Base-by-base conservation (phyloP, 2,329 filamentous ascomycete species). In the Penicillium verrucosum region DNA sequence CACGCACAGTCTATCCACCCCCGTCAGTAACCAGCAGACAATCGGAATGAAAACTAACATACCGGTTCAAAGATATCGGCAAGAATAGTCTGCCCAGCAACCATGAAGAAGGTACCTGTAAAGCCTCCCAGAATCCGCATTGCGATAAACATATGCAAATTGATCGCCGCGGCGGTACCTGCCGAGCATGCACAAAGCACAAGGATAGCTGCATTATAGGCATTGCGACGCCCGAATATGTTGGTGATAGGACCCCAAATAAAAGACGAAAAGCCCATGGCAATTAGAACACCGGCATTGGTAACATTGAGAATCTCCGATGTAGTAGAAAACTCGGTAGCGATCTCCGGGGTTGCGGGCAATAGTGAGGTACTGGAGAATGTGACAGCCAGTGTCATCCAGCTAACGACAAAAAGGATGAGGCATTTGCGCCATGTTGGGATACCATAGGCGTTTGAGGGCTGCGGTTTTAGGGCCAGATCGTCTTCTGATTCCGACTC, bases 301-400 rank as follows among this genome's bases (percentile, higher is more conserved):
- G 70, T 73, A 12, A 71, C 62, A 59, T 73, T 71, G 18, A 76
- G 64, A 6, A 66, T 68, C 36, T 74, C 72, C 4, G 65, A 49
- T 0, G 71, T 72, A 0, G 73, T 77, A 11, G 61, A 47, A 54
- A 77, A 73, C 9, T 77, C 73, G 8, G 51, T 47, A 4, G 74
- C 70, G 54, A 78, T 78, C 60, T 78, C 75, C 12, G 69, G 69
- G 6, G 68, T 68, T 1, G 75, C 76, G 21, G 73, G 70, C 12
- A 78, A 64, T 18, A 78, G 60, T 4, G 75, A 74, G 11, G 77
- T 77, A 58, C 70, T 74, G n/a, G 73, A 75, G 59, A 76, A 78
- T 38, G 75, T 75, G 8, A 73, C 68, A 1, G 72, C 67, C 5
- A 78, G 65, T 2, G 75, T 73, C 66, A 75, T 73, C 74, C 74